Base-by-base conservation (phyloP, 2,329 filamentous ascomycete species). In the Scedosporium aurantiacum region DNA sequence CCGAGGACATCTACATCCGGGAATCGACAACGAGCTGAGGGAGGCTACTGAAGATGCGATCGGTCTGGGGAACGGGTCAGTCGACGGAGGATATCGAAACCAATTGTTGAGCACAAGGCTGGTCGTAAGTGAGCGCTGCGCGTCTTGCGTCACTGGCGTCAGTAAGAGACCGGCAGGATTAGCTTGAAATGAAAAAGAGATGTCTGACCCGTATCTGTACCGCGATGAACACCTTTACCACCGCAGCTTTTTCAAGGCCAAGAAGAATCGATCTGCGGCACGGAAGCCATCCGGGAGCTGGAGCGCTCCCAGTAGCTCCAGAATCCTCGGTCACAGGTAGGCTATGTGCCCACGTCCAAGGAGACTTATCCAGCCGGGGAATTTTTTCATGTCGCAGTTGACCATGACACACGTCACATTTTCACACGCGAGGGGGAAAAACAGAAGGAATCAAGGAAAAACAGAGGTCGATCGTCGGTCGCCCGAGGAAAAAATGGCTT, bases 11-110 rank as follows among this genome's bases (percentile, higher is more conserved):
- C 16, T 96, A 93, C 70, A 95, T 96, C 61, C 80, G 88, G 43
- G 84, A 83, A 63, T 96, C 91, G 91, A 78, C 96, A 7, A 86
- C 86, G 91, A 96, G 74, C 74, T 96, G 63, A 78, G 74, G 27
- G 79, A 73, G 0, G 73, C 93, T 2, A 70, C 82, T 67, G 86
- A 83, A 0, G 86, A 85, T 64, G 88, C 85, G 7, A 83, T 96
- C 3, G 86, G 1, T 85, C 79, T 0, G 81, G 72, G 1, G 1
- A 73, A 74, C 8, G 72, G 80, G 64, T 88, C 85, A 6, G 80
- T 81, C 73, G 86, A 81, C 73, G 79, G 76, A 6, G 87, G 88
- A 0, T 96, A 96, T 70, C 90, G 0, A 76, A 78, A 71, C 83
- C 83, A 7, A 86, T 93, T 65, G 89, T 96, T 1, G 81, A 88